These are phyloP conservation scores for Globisporangium ultimum DNA, from an alignment of 352 stramenopile genomes.

Conservation along the genomic window DNA sequence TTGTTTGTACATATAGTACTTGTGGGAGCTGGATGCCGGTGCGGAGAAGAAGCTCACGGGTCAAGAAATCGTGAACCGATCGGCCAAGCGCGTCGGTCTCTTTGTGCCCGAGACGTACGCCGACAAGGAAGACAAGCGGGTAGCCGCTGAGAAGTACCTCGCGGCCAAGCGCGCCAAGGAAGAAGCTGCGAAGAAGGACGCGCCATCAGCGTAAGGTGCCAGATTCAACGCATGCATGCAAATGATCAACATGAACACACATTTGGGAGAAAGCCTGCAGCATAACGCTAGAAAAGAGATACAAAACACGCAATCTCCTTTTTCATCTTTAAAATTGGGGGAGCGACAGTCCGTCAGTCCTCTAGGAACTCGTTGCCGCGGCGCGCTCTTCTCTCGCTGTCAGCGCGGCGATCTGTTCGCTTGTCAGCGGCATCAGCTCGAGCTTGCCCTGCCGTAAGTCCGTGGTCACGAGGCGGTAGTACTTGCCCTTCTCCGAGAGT, in stretches of 20 bases:
- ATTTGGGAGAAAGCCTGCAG: not conserved
- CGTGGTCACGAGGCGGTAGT: conserved; percentile 68
- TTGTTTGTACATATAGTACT: conserved; percentile 27
- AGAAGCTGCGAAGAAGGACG: conserved; percentile 4
- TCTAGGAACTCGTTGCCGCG: conserved; percentile 40
- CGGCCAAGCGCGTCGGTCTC: conserved; percentile 70
- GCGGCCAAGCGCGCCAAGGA: conserved; percentile 50
- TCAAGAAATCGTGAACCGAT: conserved; percentile 75
- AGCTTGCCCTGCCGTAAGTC: conserved; percentile 69
- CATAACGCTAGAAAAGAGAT: not conserved
- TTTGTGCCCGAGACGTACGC: conserved; percentile 74
- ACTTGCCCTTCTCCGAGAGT: conserved; percentile 79
- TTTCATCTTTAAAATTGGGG: not conserved
- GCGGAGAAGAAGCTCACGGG: conserved; percentile 61
- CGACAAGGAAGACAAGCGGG: conserved; percentile 46
- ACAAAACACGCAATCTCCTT: not conserved
- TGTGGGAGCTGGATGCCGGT: conserved; percentile 75
- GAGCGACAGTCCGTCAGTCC: not conserved
- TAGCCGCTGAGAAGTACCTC: conserved; percentile 52
- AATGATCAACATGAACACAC: no score
- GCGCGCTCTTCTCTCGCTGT: conserved; percentile 43
- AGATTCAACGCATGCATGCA: no score
- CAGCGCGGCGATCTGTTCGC: conserved; percentile 32
- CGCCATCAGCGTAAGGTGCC: conserved; percentile 5
- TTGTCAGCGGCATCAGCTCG: conserved; percentile 48